Evolutionary conservation across 176 grass and related monocot genomes (phyloP).

Genomic region (Lolium perenne): DNA sequence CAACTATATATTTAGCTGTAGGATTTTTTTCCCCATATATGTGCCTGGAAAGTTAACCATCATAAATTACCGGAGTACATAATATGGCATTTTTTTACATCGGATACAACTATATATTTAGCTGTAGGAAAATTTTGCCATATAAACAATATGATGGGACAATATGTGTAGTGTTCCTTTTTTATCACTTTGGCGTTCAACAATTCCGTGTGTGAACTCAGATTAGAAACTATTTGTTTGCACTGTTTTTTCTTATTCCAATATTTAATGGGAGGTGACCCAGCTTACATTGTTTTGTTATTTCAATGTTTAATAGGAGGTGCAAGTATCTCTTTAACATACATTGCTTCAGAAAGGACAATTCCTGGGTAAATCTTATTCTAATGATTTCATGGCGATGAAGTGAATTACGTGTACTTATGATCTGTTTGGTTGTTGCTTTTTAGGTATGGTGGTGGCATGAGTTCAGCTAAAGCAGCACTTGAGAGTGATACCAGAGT

Average conservation of each 20-base stretch:
- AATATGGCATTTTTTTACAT: not conserved
- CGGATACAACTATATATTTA: not conserved
- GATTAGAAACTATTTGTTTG: not conserved
- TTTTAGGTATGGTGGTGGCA: constrained; percentile 81
- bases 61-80: not conserved
- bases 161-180: constrained; percentile 24
- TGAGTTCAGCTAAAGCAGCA: constrained; percentile 96
- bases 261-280: constrained; percentile 45
- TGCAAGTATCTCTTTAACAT: constrained; percentile 71
- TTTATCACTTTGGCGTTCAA: not conserved
- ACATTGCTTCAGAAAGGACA: constrained; percentile 83
- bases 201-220: not conserved
- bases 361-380: constrained; percentile 71
- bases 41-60: not conserved
- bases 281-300: not conserved
- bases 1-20: not conserved
- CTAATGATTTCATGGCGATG: not conserved
- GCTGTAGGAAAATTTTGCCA: not conserved
- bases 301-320: constrained; percentile 61
- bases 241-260: not conserved
- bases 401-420: constrained; percentile 13
- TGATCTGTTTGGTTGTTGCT: constrained; percentile 33
- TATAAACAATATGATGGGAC: not conserved
- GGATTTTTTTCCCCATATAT: not conserved
- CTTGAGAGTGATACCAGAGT: constrained; percentile 93